Percentiles rank a stretch among this genome's conserved stretches.
Evolutionary conservation across 768 basidiomycete species (phyloP).

Genomic region (Lactarius hatsudake): DNA sequence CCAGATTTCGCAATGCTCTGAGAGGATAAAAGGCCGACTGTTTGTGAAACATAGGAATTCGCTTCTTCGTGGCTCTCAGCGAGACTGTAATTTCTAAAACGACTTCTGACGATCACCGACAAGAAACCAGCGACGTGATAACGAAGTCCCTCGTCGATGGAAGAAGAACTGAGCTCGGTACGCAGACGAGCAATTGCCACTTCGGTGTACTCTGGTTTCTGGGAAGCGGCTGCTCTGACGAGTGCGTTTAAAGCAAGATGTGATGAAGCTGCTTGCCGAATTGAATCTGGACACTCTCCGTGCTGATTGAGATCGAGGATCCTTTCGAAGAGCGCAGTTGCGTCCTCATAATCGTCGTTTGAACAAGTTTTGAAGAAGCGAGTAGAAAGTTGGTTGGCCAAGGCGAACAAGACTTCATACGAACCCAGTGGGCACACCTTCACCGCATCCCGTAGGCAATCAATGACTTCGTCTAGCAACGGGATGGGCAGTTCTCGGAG

Average conservation of each 20-base stretch:
- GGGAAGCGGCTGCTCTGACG: neutral
- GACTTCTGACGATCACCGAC: neutral
- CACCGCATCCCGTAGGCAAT: neutral
- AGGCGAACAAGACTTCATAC: neutral
- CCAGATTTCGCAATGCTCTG: too few relatives aligned
- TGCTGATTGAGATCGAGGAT: neutral
- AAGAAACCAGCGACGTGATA: neutral
- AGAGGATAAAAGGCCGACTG: neutral
- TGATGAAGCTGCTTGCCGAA: neutral
- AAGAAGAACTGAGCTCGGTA: neutral
- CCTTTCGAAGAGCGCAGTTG: neutral
- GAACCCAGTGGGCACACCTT: neutral
- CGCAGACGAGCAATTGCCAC: conserved; percentile 7
- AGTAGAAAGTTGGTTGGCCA: neutral
- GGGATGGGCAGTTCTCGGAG: neutral
- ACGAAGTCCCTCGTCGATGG: neutral
- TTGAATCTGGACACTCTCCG: neutral
- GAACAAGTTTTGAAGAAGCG: conserved; percentile 1
- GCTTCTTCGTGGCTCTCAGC: conserved; percentile 1
- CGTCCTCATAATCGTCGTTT: neutral
- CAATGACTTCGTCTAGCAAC: neutral
- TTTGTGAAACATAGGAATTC: neutral
- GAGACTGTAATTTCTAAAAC: neutral
- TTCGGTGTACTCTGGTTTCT: conserved; percentile 1
- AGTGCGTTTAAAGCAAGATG: neutral